A percentile compares a stretch with the other conserved stretches of the same genome.
Conservation (phyloP, 306 rosid species). For the Oemleria cerasiformis region DNA sequence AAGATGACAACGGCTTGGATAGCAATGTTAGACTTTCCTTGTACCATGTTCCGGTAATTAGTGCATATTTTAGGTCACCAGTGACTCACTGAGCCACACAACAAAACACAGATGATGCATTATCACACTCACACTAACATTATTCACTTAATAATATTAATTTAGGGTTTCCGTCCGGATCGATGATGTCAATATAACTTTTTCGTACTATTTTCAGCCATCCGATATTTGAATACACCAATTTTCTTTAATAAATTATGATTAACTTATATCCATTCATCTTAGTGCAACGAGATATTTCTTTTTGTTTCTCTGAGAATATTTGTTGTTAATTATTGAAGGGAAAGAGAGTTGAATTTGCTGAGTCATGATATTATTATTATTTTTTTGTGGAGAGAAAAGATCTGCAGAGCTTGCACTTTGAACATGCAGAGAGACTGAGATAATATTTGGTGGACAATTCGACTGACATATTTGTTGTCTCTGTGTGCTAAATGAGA, state of each 20-base stretch:
- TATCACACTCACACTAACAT: no score
- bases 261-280: no score
- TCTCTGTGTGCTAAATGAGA: constrained; percentile 44
- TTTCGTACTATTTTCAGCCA: no score
- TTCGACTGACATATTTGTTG: constrained; percentile 30
- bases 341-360: neutral
- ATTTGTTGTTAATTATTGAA: neutral
- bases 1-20: constrained; percentile 30
- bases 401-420: constrained; percentile 7
- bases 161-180: no score
- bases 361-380: neutral
- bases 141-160: no score
- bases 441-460: constrained; percentile 18
- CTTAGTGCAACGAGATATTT: neutral
- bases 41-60: constrained; percentile 36
- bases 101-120: constrained; percentile 12
- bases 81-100: neutral
- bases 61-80: constrained; percentile 39
- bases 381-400: no score
- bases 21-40: constrained; percentile 6
- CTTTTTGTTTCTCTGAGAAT: neutral
- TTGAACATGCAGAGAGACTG: constrained; percentile 23
- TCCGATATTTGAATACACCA: no score
- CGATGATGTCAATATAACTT: constrained; percentile 1
- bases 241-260: no score